Evolutionary conservation across 768 basidiomycete genomes (phyloP), one percentile per base, ranked within the genome.

Genomic region (Naganishia vaughanmartiniae): DNA sequence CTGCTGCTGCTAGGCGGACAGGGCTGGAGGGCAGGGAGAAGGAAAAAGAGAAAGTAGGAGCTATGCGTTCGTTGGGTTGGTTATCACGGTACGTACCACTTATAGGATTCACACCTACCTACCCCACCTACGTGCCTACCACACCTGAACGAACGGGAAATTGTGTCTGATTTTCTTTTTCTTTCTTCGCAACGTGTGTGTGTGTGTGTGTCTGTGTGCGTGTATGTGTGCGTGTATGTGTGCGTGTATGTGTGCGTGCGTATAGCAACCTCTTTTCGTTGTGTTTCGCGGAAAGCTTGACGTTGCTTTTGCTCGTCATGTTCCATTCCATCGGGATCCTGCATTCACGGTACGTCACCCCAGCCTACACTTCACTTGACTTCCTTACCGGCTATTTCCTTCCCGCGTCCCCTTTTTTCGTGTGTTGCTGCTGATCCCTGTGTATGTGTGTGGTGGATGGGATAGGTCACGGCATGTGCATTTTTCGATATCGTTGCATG

Each of bases 321-420:
- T 77, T 79, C 55, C 76, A 81, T 66, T 72, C 78, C 9, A n/a
- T 76, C 7, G 78, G 77, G 4, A 71, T 81, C 31, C 66, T 81
- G 21, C 75, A 78, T 63, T 70, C 75, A 0, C 71, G 78, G 78
- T 78, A 57, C 74, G 74, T 67, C 39, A 17, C 33, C 31, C 5
- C 46, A 26, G 28, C 12, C 30, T 12, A 31, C 14, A 34, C 30
- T n/a, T 21, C 66, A 21, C 34, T 12, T 4, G 34, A 36, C 34
- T 36, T 36, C 34, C 6, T 36, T 36, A 5, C 12, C 34, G 6
- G 34, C 34, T 4, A 36, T 12, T 36, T 12, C 34, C 34, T 36
- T 36, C 34, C 34, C 34, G 34, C 34, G 34, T 4, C 34, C 6
- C 12, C 12, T 12, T 4, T 36, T 36, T 36, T 42, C 42, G 10